These are phyloP conservation scores for Pseudomonodictys pantanalensis DNA, from an alignment of 495 filamentous ascomycete species.

Conservation along the genomic window DNA sequence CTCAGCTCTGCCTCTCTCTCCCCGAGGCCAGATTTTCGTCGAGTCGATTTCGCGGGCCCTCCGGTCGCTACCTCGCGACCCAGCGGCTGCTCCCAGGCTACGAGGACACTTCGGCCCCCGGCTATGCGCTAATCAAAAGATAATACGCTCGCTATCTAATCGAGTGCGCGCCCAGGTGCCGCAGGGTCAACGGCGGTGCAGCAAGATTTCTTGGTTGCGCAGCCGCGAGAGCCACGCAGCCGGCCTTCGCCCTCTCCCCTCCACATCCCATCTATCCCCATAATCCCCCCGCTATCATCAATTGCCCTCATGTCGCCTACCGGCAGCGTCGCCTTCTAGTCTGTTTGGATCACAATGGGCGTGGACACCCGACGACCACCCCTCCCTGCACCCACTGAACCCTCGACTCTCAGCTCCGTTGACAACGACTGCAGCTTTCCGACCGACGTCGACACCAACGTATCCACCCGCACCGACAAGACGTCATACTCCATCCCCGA, in stretches of 20 bases:
- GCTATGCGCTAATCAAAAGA: conserved; percentile 1
- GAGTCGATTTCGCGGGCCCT: too few relatives aligned
- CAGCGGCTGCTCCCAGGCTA: not conserved
- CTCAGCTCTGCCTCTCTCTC: too few relatives aligned
- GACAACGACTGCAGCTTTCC: conserved; percentile 34
- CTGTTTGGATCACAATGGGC: conserved; percentile 35
- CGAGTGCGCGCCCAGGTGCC: conserved; percentile 7
- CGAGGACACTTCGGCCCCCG: not conserved
- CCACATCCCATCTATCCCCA: too few relatives aligned
- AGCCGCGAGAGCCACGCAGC: conserved; percentile 28
- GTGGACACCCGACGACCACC: conserved; percentile 39
- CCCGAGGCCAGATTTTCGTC: too few relatives aligned
- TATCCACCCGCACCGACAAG: conserved; percentile 75
- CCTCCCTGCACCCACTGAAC: conserved; percentile 39
- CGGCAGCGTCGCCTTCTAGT: conserved; percentile 5
- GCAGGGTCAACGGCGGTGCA: not conserved
- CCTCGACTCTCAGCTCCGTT: conserved; percentile 36
- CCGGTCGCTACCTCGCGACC: too few relatives aligned
- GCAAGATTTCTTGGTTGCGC: conserved; percentile 8
- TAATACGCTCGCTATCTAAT: not conserved
- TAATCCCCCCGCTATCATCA: not conserved
- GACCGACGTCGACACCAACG: conserved; percentile 70
- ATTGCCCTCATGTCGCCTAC: conserved; percentile 16
- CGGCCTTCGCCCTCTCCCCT: not conserved
- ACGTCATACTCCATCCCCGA: conserved; percentile 89